phyloP scores from a whole-genome alignment of 148 eudicot genomes.

The Rhododendron simsii region DNA sequence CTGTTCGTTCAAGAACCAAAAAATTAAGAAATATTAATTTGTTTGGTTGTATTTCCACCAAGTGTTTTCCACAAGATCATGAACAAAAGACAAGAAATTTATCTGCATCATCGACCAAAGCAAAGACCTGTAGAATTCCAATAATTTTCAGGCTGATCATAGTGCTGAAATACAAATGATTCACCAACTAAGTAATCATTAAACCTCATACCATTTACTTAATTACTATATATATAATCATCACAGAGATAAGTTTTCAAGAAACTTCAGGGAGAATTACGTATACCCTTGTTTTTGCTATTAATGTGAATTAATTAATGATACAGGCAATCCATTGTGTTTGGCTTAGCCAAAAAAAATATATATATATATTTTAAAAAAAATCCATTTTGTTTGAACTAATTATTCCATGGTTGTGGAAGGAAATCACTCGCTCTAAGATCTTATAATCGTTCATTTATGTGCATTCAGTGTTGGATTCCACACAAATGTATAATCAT shows the following conservation, averaged over 20 bases:
- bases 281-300: neutral
- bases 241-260: neutral
- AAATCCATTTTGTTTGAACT: neutral
- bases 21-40: too few relatives aligned
- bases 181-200: neutral
- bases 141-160: neutral
- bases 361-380: too few relatives aligned
- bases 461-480: neutral
- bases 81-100: neutral
- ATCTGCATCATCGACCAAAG: neutral
- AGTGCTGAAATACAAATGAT: neutral
- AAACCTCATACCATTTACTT: neutral
- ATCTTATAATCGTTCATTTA: neutral
- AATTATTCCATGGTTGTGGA: neutral
- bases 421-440: neutral
- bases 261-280: neutral
- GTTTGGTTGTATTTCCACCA: neutral
- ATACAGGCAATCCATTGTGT: too few relatives aligned
- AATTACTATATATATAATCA: too few relatives aligned
- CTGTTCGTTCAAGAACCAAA: neutral
- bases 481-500: neutral
- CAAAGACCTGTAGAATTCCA: neutral
- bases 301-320: neutral
- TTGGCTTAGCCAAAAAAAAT: too few relatives aligned
- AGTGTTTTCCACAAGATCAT: neutral